phyloP scores from a whole-genome alignment of 768 basidiomycete species.

The Phanerochaete sordida region DNA sequence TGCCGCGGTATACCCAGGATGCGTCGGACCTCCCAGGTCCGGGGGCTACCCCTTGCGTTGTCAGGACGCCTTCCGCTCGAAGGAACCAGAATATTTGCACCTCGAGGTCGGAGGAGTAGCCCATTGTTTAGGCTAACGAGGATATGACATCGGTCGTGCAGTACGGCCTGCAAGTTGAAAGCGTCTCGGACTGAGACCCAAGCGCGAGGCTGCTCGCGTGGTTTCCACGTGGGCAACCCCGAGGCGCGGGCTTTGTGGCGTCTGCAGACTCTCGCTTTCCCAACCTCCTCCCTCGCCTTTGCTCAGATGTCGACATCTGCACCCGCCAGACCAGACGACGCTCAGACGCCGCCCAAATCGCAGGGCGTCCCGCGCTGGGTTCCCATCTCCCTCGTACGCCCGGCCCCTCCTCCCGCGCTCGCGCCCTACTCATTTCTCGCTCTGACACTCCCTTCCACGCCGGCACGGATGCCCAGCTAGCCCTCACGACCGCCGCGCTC shows the following conservation, averaged over 20 bases:
- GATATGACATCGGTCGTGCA: too few species aligned
- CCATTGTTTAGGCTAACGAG: too few species aligned
- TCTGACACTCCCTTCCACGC: not conserved
- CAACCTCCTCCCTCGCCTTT: not conserved
- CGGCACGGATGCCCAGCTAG: slow-evolving; percentile 18
- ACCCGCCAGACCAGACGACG: not conserved
- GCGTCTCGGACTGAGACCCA: too few species aligned
- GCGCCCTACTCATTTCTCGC: not conserved
- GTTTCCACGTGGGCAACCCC: not conserved
- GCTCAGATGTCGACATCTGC: not conserved
- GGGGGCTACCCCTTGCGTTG: too few species aligned
- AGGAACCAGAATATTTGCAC: too few species aligned
- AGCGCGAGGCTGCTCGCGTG: too few species aligned
- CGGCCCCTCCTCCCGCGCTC: not conserved
- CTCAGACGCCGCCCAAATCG: not conserved
- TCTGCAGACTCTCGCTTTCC: not conserved
- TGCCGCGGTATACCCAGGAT: too few species aligned
- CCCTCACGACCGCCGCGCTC: slow-evolving; percentile 28
- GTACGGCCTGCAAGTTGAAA: too few species aligned
- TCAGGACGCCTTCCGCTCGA: too few species aligned
- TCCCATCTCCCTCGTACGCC: slow-evolving; percentile 27
- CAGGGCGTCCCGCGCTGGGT: slow-evolving; percentile 26
- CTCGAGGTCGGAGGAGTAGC: too few species aligned
- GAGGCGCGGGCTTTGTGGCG: not conserved
- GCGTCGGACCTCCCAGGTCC: too few species aligned